Evolutionary conservation across 1,284 basidiomycete species (phyloP).

Genomic region (Heterobasidion occidentale): DNA sequence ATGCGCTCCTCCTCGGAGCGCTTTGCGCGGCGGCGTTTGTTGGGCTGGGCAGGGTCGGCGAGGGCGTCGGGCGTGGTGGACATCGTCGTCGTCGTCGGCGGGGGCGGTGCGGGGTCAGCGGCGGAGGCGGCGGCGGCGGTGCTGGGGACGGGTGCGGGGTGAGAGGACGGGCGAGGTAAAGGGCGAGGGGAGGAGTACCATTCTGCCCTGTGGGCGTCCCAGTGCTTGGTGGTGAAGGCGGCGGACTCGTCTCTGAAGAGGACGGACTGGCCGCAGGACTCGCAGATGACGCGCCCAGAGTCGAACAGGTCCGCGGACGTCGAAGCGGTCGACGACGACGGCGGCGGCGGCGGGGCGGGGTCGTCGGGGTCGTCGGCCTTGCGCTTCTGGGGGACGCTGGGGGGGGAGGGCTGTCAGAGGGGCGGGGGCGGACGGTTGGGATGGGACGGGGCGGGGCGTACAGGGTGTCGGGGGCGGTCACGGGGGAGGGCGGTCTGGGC

Average conservation of each 20-base stretch:
- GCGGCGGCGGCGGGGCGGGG: too few relatives aligned
- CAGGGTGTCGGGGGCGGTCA: background rate
- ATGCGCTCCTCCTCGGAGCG: slow-evolving; percentile 74
- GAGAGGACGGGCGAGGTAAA: slow-evolving; percentile 2
- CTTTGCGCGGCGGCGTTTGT: slow-evolving; percentile 58
- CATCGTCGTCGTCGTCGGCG: background rate
- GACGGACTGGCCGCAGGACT: slow-evolving; percentile 48
- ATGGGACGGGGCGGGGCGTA: too few relatives aligned
- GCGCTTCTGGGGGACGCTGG: slow-evolving; percentile 9
- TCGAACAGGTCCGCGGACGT: slow-evolving; percentile 24
- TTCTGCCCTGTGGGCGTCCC: slow-evolving; percentile 54
- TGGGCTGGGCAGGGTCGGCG: slow-evolving; percentile 15
- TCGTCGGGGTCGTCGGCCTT: slow-evolving; percentile 6
- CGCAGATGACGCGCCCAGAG: slow-evolving; percentile 55
- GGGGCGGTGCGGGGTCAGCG: background rate
- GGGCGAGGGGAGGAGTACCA: slow-evolving; percentile 33
- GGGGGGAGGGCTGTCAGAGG: background rate
- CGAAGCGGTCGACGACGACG: background rate
- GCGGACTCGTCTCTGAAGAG: slow-evolving; percentile 60
- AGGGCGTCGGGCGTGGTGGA: background rate
- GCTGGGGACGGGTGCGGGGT: background rate
- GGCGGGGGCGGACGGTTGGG: background rate
- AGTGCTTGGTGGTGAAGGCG: slow-evolving; percentile 56
- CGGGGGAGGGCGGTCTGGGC: too few relatives aligned
- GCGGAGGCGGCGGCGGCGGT: slow-evolving; percentile 6